Base-by-base conservation (phyloP, 148 eudicot genomes). In the Vaccinium darrowii region DNA sequence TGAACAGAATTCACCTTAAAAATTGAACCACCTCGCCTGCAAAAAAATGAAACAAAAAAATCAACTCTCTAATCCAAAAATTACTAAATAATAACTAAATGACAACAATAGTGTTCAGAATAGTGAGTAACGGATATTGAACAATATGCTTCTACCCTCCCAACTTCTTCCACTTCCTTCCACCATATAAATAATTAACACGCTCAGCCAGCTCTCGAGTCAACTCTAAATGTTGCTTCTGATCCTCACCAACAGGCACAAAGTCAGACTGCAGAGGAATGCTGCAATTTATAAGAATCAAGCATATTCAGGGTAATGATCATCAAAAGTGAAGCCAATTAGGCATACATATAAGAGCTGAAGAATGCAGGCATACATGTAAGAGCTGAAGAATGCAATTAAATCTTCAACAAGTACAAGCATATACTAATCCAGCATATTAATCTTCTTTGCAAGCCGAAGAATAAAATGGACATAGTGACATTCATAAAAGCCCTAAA, bases 191-290 rank as follows among this genome's bases (percentile, higher is more conserved):
- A 89, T 92, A 80, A 91, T 97, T 97, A 69, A 97, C 94, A 78
- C 99, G 98, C 81, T 95, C 99, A 86, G 98, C 99, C 78, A 97
- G 84, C 81, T 95, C 94, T 74, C 98, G 90, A 1, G 99, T 97
- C 88, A 97, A 88, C 87, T 97, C 99, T 51, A 97, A 89, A 90
- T 97, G 99, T 86, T 97, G 99, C 92, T 94, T 95, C 90, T 97
- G 99, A 90, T 97, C 99, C 90, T 94, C 98, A 74, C 99, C 98
- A 87, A 97, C 99, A 43, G 99, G 99, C 82, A 97, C 99, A 91
- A 93, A 92, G 90, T 97, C 99, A 90, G 99, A 97, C 99, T 97
- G 98, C 96, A 95, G 90, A 92, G 87, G 85, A 89, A 89, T 79
- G 90, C 91, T 89, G 91, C 91, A 91, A 86, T 86, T 62, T 83